Base-by-base conservation (phyloP, 2,329 filamentous ascomycete genomes). In the Aureobasidium lini region DNA sequence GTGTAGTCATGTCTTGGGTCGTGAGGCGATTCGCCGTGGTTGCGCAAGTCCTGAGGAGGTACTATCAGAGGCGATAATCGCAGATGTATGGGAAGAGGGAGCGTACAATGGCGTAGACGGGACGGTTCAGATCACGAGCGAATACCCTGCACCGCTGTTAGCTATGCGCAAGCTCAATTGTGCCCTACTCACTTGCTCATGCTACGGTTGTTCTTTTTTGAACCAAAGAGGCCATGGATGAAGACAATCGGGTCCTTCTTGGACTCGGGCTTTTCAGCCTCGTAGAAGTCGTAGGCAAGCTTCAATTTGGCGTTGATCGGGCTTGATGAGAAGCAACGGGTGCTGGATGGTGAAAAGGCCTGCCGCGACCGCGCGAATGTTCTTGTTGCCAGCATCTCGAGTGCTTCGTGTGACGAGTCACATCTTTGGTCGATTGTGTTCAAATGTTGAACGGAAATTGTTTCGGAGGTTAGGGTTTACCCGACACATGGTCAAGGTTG, bases 151-250 rank as follows among this genome's bases (percentile, higher is more conserved):
- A 8, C 44, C 37, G 5, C 1, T 4, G 29, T 60, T 29, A 60
- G 50, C 37, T 42, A 31, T 28, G 52, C 15, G 36, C 23, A 11
- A 15, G 15, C 44, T 42, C 23, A 32, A 43, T 54, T 43, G 29
- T 47, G 36, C 3, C n/a, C 1, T 23, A 44, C 87, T 72, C 79
- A 96, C 93, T 91, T 95, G 87, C 91, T 95, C 63, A 97, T 94
- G 68, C 83, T 89, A 72, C 92, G 81, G 71, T 96, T 96, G 72
- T 97, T 97, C 77, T 90, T 91, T 77, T 95, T 96, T 39, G 90
- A 96, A 18, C 93, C 93, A 69, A 97, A 96, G 10, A 97, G 79
- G 1, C 94, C 93, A 71, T 97, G 93, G 69, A 97, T 84, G 65
- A 97, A 88, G 62, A 97, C 75, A 64, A 97, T 90, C 1, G 92